These are phyloP conservation scores for Xylaria sp. DNA, from an alignment of 2,329 filamentous ascomycete genomes.

Conservation along the genomic window DNA sequence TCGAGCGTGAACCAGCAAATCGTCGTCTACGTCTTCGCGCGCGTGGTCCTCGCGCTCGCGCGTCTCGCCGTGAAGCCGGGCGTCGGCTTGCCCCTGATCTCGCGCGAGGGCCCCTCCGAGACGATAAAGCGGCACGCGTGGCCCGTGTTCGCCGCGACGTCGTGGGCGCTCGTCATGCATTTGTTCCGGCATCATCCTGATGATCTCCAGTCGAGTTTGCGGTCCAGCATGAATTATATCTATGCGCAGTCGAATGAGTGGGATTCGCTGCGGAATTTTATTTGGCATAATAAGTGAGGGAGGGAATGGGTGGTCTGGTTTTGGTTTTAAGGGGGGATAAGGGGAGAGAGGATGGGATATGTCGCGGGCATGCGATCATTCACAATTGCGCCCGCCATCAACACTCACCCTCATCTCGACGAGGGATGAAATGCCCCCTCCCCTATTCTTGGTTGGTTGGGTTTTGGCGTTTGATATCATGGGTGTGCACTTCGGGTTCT, in stretches of 20 bases:
- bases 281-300: slow-evolving; percentile 71
- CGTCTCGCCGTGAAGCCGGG: slow-evolving; percentile 71
- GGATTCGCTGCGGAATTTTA: slow-evolving; percentile 77
- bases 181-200: slow-evolving; percentile 89
- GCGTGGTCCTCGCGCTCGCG: slow-evolving; percentile 78
- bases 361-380: too few species aligned
- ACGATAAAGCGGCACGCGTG: slow-evolving; percentile 68
- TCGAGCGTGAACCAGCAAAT: slow-evolving; percentile 92
- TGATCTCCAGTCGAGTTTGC: slow-evolving; percentile 81
- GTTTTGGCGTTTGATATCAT: too few species aligned
- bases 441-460: too few species aligned
- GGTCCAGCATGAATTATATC: slow-evolving; percentile 97
- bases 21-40: slow-evolving; percentile 94
- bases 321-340: not conserved
- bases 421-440: too few species aligned
- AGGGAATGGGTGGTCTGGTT: not conserved
- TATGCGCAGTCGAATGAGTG: slow-evolving; percentile 85
- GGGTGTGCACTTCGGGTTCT: not conserved
- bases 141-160: slow-evolving; percentile 85
- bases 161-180: slow-evolving; percentile 94
- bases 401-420: too few species aligned
- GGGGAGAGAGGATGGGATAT: too few species aligned
- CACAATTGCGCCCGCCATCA: too few species aligned
- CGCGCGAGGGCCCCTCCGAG: slow-evolving; percentile 38
- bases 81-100: slow-evolving; percentile 46